Evolutionary conservation across 2,329 filamentous ascomycete genomes (phyloP).

Genomic region (Capronia epimyces): DNA sequence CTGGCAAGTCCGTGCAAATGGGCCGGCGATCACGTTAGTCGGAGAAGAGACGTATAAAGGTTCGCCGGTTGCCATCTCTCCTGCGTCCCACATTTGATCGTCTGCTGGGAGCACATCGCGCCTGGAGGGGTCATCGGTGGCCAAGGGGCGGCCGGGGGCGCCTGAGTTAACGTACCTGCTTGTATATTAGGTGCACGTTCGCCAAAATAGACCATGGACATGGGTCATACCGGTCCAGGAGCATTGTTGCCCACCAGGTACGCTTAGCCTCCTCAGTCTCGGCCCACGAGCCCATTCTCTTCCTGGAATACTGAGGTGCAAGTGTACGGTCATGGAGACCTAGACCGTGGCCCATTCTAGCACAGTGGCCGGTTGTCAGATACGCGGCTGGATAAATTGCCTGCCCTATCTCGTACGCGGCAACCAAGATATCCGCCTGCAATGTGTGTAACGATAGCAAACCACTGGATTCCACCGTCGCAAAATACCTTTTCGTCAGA

Average conservation of each 20-base stretch:
- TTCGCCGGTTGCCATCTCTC: slow-evolving; percentile 27
- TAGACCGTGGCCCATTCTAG: slow-evolving; percentile 25
- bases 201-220: neutral
- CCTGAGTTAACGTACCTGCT: slow-evolving; percentile 30
- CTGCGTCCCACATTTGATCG: slow-evolving; percentile 27
- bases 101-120: slow-evolving; percentile 29
- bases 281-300: slow-evolving; percentile 25
- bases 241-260: slow-evolving; percentile 30
- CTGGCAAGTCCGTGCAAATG: slow-evolving; percentile 36
- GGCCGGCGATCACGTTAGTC: slow-evolving; percentile 28
- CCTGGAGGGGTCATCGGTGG: slow-evolving; percentile 27
- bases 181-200: neutral
- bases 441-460: slow-evolving; percentile 30
- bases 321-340: slow-evolving; percentile 25
- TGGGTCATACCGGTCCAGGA: slow-evolving; percentile 27
- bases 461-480: slow-evolving; percentile 29
- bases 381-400: slow-evolving; percentile 37
- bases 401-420: slow-evolving; percentile 34
- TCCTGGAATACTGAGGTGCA: slow-evolving; percentile 24
- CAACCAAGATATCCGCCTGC: slow-evolving; percentile 33
- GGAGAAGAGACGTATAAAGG: slow-evolving; percentile 29
- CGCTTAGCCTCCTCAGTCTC: slow-evolving; percentile 29
- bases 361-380: slow-evolving; percentile 29
- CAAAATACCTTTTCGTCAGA: slow-evolving; percentile 30
- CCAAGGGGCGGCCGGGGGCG: slow-evolving; percentile 26